phyloP scores from a whole-genome alignment of 73 alveolate species.

The Tetrahymena borealis region DNA sequence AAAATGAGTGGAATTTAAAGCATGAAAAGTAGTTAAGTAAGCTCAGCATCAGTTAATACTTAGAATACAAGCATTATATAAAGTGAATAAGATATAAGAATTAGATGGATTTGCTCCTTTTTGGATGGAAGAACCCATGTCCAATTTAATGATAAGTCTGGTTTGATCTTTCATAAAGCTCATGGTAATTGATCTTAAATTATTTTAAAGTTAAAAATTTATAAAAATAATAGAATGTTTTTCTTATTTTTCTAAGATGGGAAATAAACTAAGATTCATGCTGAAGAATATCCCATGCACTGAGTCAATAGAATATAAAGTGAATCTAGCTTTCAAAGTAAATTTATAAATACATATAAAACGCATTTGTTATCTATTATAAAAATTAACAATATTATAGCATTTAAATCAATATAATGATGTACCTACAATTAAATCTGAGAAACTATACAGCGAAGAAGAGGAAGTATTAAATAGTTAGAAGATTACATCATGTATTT shows the following conservation, averaged over 20 bases:
- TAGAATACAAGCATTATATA: neutral
- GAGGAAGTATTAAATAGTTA: neutral
- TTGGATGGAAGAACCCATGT: neutral
- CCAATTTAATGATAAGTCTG: neutral
- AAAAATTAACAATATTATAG: too few relatives aligned
- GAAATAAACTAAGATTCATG: neutral
- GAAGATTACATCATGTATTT: neutral
- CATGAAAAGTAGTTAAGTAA: neutral
- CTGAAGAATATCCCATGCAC: neutral
- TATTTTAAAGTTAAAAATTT: neutral
- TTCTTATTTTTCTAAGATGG: neutral
- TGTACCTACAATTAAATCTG: neutral
- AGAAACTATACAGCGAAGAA: neutral
- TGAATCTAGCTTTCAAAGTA: neutral
- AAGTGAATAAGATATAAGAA: neutral
- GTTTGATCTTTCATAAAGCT: neutral
- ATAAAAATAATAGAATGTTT: neutral
- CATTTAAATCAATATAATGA: neutral
- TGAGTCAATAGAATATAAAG: neutral
- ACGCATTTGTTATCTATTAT: neutral
- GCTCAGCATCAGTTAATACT: neutral
- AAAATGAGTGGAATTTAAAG: neutral
- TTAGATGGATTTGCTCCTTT: neutral
- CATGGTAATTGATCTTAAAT: neutral
- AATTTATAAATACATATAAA: neutral